These are phyloP conservation scores for Bromus sterilis DNA, from an alignment of 176 grass and related monocot genomes.

Conservation along the genomic window DNA sequence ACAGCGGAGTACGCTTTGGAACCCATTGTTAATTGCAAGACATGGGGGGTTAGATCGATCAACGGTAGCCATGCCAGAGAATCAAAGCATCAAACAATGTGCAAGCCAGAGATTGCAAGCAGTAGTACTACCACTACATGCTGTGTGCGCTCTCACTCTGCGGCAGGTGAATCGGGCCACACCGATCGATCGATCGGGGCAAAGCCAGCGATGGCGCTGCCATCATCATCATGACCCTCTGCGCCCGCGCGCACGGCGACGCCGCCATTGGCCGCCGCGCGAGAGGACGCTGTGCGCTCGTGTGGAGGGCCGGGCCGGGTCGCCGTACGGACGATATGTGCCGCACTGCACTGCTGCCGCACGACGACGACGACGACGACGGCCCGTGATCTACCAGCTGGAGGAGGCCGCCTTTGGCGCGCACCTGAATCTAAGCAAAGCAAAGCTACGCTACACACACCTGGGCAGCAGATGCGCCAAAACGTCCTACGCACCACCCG, in stretches of 20 bases:
- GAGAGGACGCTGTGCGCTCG: conserved; percentile 10
- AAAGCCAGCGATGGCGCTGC: conserved; percentile 19
- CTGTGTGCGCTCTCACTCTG: neutral
- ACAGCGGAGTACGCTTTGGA: conserved; percentile 4
- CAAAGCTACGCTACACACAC: neutral
- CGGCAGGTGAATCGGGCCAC: conserved; percentile 9
- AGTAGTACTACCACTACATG: neutral
- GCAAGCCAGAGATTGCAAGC: neutral
- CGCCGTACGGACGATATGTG: neutral
- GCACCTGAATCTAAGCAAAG: conserved; percentile 17
- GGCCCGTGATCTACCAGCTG: conserved; percentile 22
- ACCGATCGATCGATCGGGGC: neutral
- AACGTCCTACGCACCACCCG: neutral
- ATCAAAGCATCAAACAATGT: conserved; percentile 48
- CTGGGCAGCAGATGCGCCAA: neutral
- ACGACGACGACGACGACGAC: no score
- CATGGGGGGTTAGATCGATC: conserved; percentile 11
- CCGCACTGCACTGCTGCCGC: neutral
- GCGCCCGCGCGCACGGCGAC: conserved; percentile 25
- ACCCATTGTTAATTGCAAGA: conserved; percentile 30
- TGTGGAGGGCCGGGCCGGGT: conserved; percentile 7
- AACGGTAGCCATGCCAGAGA: neutral
- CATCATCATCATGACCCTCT: neutral
- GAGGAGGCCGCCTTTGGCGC: neutral
- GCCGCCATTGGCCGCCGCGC: conserved; percentile 24